Evolutionary conservation across 176 grass and related monocot species (phyloP).

Genomic region (Elaeis guineensis): DNA sequence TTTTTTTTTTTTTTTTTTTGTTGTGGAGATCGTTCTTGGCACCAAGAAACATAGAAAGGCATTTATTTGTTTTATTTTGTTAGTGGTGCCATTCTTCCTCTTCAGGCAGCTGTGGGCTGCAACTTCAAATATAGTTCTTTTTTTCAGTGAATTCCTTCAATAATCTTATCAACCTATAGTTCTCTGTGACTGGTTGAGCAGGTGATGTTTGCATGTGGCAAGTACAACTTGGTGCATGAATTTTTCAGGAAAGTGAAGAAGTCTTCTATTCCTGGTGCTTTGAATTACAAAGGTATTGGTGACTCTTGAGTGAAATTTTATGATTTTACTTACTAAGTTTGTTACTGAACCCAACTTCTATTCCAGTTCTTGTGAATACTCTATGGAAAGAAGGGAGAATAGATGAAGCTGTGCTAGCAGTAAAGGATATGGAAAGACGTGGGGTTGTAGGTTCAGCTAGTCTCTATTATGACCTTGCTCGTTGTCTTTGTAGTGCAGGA

Average conservation of each 20-base stretch:
- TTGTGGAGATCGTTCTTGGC: too few relatives aligned
- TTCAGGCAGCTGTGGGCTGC: too few relatives aligned
- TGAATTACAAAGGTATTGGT: constrained; percentile 80
- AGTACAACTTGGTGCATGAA: constrained; percentile 94
- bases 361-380: constrained; percentile 81
- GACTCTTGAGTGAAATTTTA: constrained; percentile 6
- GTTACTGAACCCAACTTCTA: not conserved
- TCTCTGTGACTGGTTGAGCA: constrained; percentile 21
- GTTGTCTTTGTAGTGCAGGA: constrained; percentile 85
- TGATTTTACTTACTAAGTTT: constrained; percentile 9
- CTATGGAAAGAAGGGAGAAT: constrained; percentile 91
- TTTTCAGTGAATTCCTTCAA: constrained; percentile 9
- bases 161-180: not conserved
- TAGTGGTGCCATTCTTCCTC: too few relatives aligned
- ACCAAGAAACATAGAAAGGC: too few relatives aligned
- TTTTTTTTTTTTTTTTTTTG: too few relatives aligned
- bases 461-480: constrained; percentile 95
- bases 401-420: constrained; percentile 70
- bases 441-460: constrained; percentile 86
- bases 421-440: constrained; percentile 85
- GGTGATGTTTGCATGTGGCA: constrained; percentile 91
- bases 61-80: too few relatives aligned
- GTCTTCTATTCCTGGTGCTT: constrained; percentile 51
- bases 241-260: constrained; percentile 81
- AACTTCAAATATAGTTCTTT: too few relatives aligned